Evolutionary conservation across 805 yeast species (phyloP).

Genomic region (Maudiozyma pseudohumilis): DNA sequence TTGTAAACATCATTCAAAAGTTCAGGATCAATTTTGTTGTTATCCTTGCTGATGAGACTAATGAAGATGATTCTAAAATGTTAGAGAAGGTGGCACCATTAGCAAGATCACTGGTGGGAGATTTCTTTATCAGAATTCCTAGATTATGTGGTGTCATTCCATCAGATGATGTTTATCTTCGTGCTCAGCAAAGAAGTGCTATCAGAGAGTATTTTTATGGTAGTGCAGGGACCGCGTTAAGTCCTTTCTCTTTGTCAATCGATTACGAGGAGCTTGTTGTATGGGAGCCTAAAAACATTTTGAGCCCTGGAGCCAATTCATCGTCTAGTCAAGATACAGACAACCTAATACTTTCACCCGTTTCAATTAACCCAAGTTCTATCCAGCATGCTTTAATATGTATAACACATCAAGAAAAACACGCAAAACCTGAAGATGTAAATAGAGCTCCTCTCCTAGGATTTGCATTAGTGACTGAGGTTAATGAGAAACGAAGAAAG

Average conservation of each 20-base stretch:
- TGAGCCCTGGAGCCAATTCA: constrained; percentile 12
- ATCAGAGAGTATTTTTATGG: constrained; percentile 92
- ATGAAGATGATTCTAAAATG: constrained; percentile 9
- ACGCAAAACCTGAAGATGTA: constrained; percentile 40
- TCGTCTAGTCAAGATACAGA: constrained; percentile 15
- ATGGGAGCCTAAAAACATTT: constrained; percentile 42
- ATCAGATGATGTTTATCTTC: constrained; percentile 53
- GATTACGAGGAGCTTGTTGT: constrained; percentile 52
- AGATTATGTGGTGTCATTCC: constrained; percentile 72
- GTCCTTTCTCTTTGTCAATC: constrained; percentile 79
- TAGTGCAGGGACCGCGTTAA: constrained; percentile 47
- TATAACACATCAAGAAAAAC: constrained; percentile 39
- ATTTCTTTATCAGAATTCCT: constrained; percentile 44
- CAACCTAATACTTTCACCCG: constrained; percentile 23
- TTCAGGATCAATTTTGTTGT: constrained; percentile 20
- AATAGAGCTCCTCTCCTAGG: constrained; percentile 59
- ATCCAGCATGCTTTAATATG: constrained; percentile 75
- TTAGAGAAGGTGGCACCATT: constrained; percentile 10
- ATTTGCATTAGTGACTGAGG: constrained; percentile 57
- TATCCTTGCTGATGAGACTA: constrained; percentile 9
- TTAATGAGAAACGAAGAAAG: constrained; percentile 64
- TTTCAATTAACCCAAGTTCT: constrained; percentile 41
- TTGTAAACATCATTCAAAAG: constrained; percentile 11
- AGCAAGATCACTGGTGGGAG: constrained; percentile 8
- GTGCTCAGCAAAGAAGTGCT: constrained; percentile 64